phyloP scores from a whole-genome alignment of 768 basidiomycete genomes.

The Boletales sp. region DNA sequence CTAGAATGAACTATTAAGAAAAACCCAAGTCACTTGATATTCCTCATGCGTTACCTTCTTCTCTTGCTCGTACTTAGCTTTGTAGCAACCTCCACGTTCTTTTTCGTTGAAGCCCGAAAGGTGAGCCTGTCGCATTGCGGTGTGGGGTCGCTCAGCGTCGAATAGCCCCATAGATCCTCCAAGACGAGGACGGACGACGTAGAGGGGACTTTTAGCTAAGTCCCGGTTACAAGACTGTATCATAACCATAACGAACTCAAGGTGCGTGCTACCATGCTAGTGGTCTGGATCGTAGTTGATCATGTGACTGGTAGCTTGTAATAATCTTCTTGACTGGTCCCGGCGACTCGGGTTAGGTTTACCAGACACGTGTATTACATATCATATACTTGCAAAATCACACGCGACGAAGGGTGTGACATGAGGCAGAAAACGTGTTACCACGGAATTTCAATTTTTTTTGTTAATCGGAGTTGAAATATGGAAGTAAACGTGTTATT shows the following conservation, averaged over 20 bases:
- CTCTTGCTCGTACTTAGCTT: constrained; percentile 28
- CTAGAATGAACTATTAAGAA: constrained; percentile 28
- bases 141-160: constrained; percentile 4
- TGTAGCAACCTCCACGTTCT: constrained; percentile 27
- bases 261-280: constrained; percentile 5
- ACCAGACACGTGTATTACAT: constrained; percentile 15
- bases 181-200: constrained; percentile 3
- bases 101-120: constrained; percentile 28
- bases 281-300: too few relatives aligned
- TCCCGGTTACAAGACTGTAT: constrained; percentile 24
- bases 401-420: constrained; percentile 9
- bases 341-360: constrained; percentile 12
- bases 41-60: constrained; percentile 25
- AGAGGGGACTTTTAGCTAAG: constrained; percentile 29
- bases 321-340: constrained; percentile 14
- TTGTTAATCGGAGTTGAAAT: constrained; percentile 16
- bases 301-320: too few relatives aligned
- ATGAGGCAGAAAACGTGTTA: constrained; percentile 21
- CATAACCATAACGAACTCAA: constrained; percentile 9
- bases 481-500: constrained; percentile 15
- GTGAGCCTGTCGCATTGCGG: constrained; percentile 11
- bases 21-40: background rate
- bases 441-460: constrained; percentile 11
- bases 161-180: constrained; percentile 20
- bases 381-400: constrained; percentile 3